Evolutionary conservation across 352 stramenopile species (phyloP), one percentile per base, ranked within the genome.

Genomic region (Globisporangium apiculatum): DNA sequence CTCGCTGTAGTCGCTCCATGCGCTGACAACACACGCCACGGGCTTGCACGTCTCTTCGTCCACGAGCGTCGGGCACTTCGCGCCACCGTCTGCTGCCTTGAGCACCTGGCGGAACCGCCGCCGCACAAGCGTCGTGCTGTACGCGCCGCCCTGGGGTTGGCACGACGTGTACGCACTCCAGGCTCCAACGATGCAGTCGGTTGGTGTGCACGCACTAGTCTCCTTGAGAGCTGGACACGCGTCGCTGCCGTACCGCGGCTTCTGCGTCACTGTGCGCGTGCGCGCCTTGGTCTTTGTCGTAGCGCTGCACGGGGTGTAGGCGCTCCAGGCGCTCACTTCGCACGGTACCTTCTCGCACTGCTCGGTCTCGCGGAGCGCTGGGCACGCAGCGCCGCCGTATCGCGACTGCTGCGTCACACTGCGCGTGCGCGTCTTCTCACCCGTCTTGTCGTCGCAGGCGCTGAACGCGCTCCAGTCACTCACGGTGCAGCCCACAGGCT

Each of bases 161-260:
- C 80, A 91, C 5, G 61, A 50, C 7, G 67, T 73, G 62, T 71
- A 91, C 3, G 69, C 67, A n/a, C 65, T 81, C 76, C 77, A 90
- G 1, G 67, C 60, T 7, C 73, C 66, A 3, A 80, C 57, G n/a
- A 77, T 50, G 42, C 78, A 91, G 55, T 87, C 76, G 0, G 61
- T 45, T 1, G 61, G 63, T 6, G 58, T 69, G 42, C 81, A 91
- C 0, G 52, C 9, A 7, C 68, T 47, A 0, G 57, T 64, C 45
- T 87, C 72, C 11, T 60, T 58, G 7, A 87, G 58, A 10, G 55
- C 37, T 0, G 63, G 69, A 42, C 79, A 88, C 12, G 55, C 46
- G 1, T 60, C 40, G 15, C 77, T 75, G 10, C 70, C 70, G 35
- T 71, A 80, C 17, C 57, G 49, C 3, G 77, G 55, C 12, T 56